phyloP scores from a whole-genome alignment of 2,329 filamentous ascomycete genomes.

The Paraphoma chrysanthemicola region DNA sequence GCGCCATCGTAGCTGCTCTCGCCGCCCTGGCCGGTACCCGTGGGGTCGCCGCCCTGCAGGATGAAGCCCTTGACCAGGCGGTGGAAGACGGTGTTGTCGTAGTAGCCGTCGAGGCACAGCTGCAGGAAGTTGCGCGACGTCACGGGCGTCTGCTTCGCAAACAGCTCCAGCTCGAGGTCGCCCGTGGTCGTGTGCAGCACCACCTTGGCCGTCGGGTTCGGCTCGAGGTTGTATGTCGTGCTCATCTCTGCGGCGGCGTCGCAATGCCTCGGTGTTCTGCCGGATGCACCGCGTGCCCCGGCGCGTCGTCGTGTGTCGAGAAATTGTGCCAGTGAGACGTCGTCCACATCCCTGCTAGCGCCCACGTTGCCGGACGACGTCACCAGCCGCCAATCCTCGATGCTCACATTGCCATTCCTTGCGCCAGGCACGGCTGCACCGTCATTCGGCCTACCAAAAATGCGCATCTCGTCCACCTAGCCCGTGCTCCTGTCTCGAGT shows the following conservation, averaged over 20 bases:
- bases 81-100: constrained; percentile 92
- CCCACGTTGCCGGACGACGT: constrained; percentile 5
- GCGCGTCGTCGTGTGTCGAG: constrained; percentile 4
- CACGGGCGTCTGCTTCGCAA: constrained; percentile 91
- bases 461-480: constrained; percentile 23
- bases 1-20: constrained; percentile 89
- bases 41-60: constrained; percentile 92
- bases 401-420: neutral
- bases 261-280: neutral
- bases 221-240: constrained; percentile 90
- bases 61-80: constrained; percentile 91
- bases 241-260: constrained; percentile 67
- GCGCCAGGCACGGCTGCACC: constrained; percentile 8
- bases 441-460: constrained; percentile 11
- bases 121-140: constrained; percentile 96
- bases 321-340: constrained; percentile 7
- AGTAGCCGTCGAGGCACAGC: constrained; percentile 93
- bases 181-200: constrained; percentile 89
- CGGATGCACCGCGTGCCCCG: constrained; percentile 8
- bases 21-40: constrained; percentile 88
- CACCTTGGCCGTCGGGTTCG: constrained; percentile 89
- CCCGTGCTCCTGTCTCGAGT: neutral
- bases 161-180: constrained; percentile 89
- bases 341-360: constrained; percentile 7
- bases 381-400: neutral